Evolutionary conservation across 129 eudicot species (phyloP), one percentile per base, ranked within the genome.

Genomic region (Glebionis coronaria): DNA sequence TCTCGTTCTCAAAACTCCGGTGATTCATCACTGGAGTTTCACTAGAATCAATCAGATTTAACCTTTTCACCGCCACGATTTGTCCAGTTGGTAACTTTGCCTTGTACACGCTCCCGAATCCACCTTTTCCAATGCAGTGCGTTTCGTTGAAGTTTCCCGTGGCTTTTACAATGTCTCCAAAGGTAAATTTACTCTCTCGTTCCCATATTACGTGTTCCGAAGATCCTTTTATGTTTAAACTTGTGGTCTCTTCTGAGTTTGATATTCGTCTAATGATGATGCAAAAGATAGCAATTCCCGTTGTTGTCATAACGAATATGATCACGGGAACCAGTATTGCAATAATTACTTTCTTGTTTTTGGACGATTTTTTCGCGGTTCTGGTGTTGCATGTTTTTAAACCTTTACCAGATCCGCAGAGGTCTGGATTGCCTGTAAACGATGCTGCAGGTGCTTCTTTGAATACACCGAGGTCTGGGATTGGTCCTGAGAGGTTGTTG

Each of bases 41-140:
- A 15, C 57, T 61, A 28, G 91, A 78, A n/a, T 88, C 81, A 4
- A 75, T 16, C 61, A 81, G 31, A 40, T 44, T 65, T 16, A 73
- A 12, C 21, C 50, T 56, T 73, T 93, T 93, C 35, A 89, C 92
- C 4, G 95, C 98, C 16, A 86, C 85, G 9, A 68, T 68, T 19
- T 86, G 87, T 11, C 90, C 92, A 46, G 68, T 80, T 15, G 75
- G 61, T 66, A 93, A 62, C 9, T 62, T 70, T 11, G 97, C 97
- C 76, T 65, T 93, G 67, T 86, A 93, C 25, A 93, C 97, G 15
- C 80, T 88, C 38, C 98, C 95, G 52, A 84, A 89, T 31, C 92
- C 95, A 67, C 98, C 98, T 79, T 45, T 86, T 18, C 98, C 98
- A 12, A 93, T 84, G 81, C 95, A 86, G 63, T 80, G 76, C 68